Evolutionary conservation across 371 early-diverging fungal species (phyloP), one percentile per base, ranked within the genome.

Genomic region (Ordospora colligata): DNA sequence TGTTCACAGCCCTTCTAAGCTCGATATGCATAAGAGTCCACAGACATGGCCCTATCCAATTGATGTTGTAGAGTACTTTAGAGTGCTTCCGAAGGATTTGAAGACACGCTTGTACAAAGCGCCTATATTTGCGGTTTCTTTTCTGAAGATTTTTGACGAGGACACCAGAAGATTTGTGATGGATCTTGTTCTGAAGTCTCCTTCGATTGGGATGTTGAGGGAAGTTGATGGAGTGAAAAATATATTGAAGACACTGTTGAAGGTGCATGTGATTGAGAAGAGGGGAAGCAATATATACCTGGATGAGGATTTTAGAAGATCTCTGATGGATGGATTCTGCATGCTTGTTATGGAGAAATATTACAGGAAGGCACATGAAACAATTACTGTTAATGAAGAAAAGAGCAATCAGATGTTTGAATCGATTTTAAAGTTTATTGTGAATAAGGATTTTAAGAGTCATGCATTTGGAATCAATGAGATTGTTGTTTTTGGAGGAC

Each of bases 401-500:
- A 43, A 12, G 9, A 40, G 64, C 17, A 64, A 42, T 25, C 44
- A 12, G 6, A 74, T 65, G 37, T 64, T 74, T 67, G 46, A 70
- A 10, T 37, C 49, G 10, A 69, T 79, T 66, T 32, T 74, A 40
- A 32, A 51, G 62, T 65, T 42, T 46, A 58, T 79, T 37, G 68
- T 69, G 17, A 68, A 21, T 23, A 73, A 50, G 51, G 45, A 79
- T 9, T 43, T 12, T 23, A 66, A 19, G 14, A 67, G 45, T 1
- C 8, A 43, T 2, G 19, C 19, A 14, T 49, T 44, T 68, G 70
- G 62, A 10, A 17, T 71, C 25, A 3, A 42, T 11, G 71, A 79
- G 11, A 67, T 79, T 19, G 73, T 81, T 22, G 73, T 78, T 65
- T 71, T 63, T 37, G 63, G 70, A 21, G 73, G 70, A 7, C 67